Evolutionary conservation across 140 eudicot genomes (phyloP).

Genomic region (Anethum foeniculum): DNA sequence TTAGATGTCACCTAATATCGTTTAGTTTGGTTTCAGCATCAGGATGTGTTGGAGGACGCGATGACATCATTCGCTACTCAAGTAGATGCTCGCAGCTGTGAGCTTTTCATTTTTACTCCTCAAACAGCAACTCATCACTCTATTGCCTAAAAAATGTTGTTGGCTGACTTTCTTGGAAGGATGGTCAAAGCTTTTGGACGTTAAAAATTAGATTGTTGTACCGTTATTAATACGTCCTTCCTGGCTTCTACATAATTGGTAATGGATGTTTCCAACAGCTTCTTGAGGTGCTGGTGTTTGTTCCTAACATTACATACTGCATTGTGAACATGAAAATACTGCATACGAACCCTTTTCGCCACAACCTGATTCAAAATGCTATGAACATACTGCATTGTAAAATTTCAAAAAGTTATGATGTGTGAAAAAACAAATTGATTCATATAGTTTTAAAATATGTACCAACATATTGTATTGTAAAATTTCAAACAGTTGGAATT

Average conservation of each 20-base stretch:
- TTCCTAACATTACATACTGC: not conserved
- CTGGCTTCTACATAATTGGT: not conserved
- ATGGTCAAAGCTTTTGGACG: not conserved
- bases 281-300: not conserved
- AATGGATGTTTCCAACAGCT: not conserved
- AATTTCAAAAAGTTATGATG: too few relatives aligned
- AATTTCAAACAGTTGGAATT: too few relatives aligned
- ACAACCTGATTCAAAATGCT: not conserved
- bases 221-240: not conserved
- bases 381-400: too few relatives aligned
- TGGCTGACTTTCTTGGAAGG: not conserved
- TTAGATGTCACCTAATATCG: not conserved
- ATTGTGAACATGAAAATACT: too few relatives aligned
- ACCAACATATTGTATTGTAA: too few relatives aligned
- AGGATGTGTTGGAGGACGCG: conserved; percentile 36
- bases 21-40: conserved; percentile 39
- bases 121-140: conserved; percentile 24
- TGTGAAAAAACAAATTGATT: too few relatives aligned
- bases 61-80: conserved; percentile 48
- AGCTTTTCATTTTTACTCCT: conserved; percentile 78
- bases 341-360: not conserved
- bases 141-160: not conserved
- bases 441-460: too few relatives aligned
- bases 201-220: not conserved
- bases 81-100: conserved; percentile 70